Base-by-base conservation (phyloP, 106 monocot species). In the Gastrodia elata region DNA sequence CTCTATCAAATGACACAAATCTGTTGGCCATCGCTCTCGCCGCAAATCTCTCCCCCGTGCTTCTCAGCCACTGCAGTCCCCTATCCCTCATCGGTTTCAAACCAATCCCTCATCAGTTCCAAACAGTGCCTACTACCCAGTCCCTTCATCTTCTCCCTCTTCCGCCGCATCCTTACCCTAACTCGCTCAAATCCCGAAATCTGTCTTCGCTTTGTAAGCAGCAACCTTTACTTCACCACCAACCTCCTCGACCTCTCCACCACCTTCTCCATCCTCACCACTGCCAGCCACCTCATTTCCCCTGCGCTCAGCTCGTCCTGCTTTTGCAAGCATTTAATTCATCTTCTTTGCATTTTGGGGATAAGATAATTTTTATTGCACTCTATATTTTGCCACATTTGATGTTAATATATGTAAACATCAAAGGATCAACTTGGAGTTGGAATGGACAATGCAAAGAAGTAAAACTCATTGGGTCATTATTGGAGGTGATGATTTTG, bases 21-120 rank as follows among this genome's bases (percentile, higher is more conserved):
- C 70, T 8, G 41, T 80, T 56, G 34, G 42, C 2, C 71, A 46
- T 24, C 77, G 68, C 42, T 5, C 39, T 83, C 68, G 75, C 68
- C 39, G 32, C 28, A 75, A 74, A 76, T 39, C 30, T 78, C 73
- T 71, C 80, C 46, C 67, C 78, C 69, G 44, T 87, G 36, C 80
- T 87, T 59, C 80, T 87, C 72, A 81, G 81, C 28, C 74, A 71
- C 72, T 44, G 72, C 34, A 64, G 73, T 35, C 73, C 74, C 38
- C 16, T 64, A n/a, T 72, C 75, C 16, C 58, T 59, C 75, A 75
- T 83, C 72, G n/a, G n/a, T n/a, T n/a, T n/a, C n/a, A n/a, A n/a
- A n/a, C n/a, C n/a, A n/a, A n/a, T n/a, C n/a, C n/a, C n/a, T n/a
- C n/a, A n/a, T n/a, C n/a, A 68, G 42, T 20, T 71, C 68, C 56